These are phyloP conservation scores for Diaporthe ampelina DNA, from an alignment of 2,329 filamentous ascomycete genomes.

Conservation along the genomic window DNA sequence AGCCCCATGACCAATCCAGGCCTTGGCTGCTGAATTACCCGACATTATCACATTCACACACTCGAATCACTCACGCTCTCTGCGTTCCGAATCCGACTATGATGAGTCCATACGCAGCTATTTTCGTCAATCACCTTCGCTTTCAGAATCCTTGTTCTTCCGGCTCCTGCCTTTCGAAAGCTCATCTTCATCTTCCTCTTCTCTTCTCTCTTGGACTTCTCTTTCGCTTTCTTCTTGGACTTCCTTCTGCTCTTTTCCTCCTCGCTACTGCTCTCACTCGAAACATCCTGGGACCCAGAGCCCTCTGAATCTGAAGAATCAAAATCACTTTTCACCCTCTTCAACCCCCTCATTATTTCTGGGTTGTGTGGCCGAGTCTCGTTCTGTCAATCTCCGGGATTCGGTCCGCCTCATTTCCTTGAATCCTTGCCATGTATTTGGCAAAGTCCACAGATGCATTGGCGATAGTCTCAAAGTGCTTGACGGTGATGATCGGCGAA, in stretches of 20 bases:
- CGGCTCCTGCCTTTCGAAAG: background rate
- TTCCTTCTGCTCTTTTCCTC: background rate
- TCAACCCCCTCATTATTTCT: background rate
- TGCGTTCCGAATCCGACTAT: background rate
- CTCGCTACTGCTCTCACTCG: background rate
- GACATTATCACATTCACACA: background rate
- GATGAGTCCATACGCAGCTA: background rate
- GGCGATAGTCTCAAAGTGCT: background rate
- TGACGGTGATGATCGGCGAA: background rate
- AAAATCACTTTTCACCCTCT: background rate
- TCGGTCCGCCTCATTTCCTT: background rate
- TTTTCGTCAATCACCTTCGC: background rate
- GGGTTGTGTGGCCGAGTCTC: background rate
- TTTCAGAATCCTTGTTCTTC: background rate
- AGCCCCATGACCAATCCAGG: constrained; percentile 3
- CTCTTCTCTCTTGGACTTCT: background rate
- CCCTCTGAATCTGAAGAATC: background rate
- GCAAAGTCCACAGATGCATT: background rate
- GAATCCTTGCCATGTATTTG: background rate
- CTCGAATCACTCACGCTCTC: background rate
- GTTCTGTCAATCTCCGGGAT: background rate
- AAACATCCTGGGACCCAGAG: background rate
- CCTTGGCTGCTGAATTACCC: constrained; percentile 6
- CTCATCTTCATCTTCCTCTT: background rate
- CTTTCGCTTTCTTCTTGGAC: background rate